These are phyloP conservation scores for Melastoma candidum DNA, from an alignment of 441 rosid genomes.

Conservation along the genomic window DNA sequence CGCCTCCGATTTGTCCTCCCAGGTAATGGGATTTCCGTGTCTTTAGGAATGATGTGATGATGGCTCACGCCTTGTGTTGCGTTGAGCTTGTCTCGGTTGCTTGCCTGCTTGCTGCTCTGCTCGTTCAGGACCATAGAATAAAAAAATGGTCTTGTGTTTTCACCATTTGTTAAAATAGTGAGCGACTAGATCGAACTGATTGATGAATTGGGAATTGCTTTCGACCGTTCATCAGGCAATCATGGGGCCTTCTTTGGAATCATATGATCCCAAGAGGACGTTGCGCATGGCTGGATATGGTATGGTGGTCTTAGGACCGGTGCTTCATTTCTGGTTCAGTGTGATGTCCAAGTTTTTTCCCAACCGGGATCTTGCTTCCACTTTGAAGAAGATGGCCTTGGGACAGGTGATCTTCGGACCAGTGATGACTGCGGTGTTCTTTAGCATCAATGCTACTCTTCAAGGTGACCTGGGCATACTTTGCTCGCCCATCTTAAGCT, in stretches of 20 bases:
- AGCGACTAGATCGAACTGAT: neutral
- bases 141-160: too few species aligned
- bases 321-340: slow-evolving; percentile 74
- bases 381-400: slow-evolving; percentile 74
- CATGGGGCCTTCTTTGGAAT: slow-evolving; percentile 22
- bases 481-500: neutral
- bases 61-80: neutral
- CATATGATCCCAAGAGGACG: slow-evolving; percentile 68
- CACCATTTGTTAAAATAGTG: too few species aligned
- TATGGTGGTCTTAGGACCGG: slow-evolving; percentile 59
- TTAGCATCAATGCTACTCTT: slow-evolving; percentile 52
- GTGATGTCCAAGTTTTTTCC: slow-evolving; percentile 64
- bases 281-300: slow-evolving; percentile 87
- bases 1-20: slow-evolving; percentile 86
- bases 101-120: neutral
- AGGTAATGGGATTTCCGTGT: slow-evolving; percentile 31
- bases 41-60: slow-evolving; percentile 1
- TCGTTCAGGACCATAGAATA: too few species aligned
- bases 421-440: slow-evolving; percentile 59
- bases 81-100: neutral
- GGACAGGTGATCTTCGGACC: slow-evolving; percentile 76
- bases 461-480: slow-evolving; percentile 38
- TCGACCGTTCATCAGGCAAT: slow-evolving; percentile 34
- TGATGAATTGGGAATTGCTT: neutral
- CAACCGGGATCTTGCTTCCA: slow-evolving; percentile 50